These are phyloP conservation scores for Eucalyptus erythrocorys DNA, from an alignment of 345 rosid genomes.

Conservation along the genomic window DNA sequence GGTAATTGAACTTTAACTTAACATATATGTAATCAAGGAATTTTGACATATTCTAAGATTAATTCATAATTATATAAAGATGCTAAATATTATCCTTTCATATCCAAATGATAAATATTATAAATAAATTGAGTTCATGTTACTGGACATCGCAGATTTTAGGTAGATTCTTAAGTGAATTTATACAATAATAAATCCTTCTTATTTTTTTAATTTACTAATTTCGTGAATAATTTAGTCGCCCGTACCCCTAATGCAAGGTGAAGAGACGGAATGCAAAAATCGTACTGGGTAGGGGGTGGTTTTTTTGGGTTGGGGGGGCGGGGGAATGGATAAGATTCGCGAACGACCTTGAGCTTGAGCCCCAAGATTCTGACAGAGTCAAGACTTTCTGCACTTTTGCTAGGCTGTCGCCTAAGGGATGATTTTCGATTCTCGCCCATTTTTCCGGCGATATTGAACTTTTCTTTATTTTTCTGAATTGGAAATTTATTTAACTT, in stretches of 20 bases:
- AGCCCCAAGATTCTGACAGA: not conserved
- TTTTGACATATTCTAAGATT: too few relatives aligned
- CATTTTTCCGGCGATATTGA: not conserved
- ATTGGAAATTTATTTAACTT: not conserved
- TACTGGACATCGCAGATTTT: not conserved
- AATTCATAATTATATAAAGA: too few relatives aligned
- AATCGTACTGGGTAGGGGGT: not conserved
- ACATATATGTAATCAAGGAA: too few relatives aligned
- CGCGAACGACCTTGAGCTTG: not conserved
- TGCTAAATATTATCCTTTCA: too few relatives aligned
- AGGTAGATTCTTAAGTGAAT: not conserved
- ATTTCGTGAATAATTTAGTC: not conserved
- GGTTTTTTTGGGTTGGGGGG: not conserved
- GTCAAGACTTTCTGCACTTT: not conserved
- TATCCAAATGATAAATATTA: too few relatives aligned
- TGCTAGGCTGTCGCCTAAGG: not conserved
- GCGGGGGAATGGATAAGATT: not conserved
- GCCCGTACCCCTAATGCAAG: not conserved
- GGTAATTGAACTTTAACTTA: not conserved
- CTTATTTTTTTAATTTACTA: not conserved
- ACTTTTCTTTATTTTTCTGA: not conserved
- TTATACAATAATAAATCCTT: not conserved
- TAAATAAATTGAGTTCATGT: not conserved
- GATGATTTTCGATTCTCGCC: not conserved
- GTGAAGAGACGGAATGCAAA: not conserved